Evolutionary conservation across 495 filamentous ascomycete genomes (phyloP), one percentile per base, ranked within the genome.

Genomic region (Penicillium lividum): DNA sequence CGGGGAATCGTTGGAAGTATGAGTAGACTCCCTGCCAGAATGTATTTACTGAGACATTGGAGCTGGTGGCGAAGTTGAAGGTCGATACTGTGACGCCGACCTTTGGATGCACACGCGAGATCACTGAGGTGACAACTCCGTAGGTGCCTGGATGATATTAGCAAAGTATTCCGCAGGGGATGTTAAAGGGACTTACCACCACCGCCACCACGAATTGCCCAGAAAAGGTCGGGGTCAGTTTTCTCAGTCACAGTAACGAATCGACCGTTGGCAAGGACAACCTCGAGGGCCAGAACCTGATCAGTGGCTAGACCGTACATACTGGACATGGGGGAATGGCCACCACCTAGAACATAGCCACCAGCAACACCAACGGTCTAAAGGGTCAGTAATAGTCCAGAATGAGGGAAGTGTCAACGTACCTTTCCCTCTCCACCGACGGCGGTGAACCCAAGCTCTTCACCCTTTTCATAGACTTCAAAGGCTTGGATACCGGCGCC

Each of bases 141-240:
- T 15, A 53, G 2, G 51, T 53, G 1, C 31, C 49, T 52, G 16
- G 6, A 34, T 18, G 9, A 13, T 11, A 30, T 38, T 25, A 52
- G 29, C n/a, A 11, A n/a, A 2, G 0, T 28, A 10, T 18, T 34
- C n/a, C 5, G 9, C 6, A 25, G 5, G 13, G 18, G 0, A 52
- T 25, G 16, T 16, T 3, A 11, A 13, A 11, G 8, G 54, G 73
- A 86, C 40, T 80, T 82, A 34, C 34, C 58, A 42, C 67, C 71
- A 48, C 71, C 71, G 18, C 69, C 71, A 42, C 71, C 71, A 45
- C 70, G 61, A 30, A 65, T 43, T n/a, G 80, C 80, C 63, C 80
- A 88, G 76, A 86, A 89, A 9, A 88, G 79, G 43, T 89, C 86
- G 0, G 80, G 57, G 56, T 88, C 77, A 34, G 68, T 71, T 13